These are phyloP conservation scores for Chaetomium fimeti DNA, from an alignment of 495 filamentous ascomycete species.

Conservation along the genomic window DNA sequence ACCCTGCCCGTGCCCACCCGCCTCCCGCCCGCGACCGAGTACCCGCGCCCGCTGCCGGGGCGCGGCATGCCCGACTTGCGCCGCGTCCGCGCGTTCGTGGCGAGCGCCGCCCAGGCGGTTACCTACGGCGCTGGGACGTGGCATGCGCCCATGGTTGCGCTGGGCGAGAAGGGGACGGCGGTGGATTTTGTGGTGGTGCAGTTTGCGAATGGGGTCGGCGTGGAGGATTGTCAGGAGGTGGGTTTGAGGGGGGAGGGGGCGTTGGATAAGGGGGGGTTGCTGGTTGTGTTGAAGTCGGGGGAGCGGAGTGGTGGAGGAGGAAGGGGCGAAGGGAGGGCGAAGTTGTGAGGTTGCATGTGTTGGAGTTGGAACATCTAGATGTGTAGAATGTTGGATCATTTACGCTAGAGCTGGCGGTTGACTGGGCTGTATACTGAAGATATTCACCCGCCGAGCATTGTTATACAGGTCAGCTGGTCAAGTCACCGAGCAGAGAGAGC, in stretches of 20 bases:
- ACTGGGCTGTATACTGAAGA: too few relatives aligned
- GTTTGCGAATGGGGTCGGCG: constrained; percentile 75
- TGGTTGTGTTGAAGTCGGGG: constrained; percentile 15
- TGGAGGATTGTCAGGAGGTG: constrained; percentile 91
- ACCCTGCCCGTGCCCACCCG: constrained; percentile 15
- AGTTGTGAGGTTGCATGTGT: background rate
- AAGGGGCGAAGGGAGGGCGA: background rate
- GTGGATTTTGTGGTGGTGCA: constrained; percentile 80
- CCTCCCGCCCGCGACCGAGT: background rate
- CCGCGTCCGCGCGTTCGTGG: constrained; percentile 73
- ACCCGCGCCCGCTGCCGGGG: constrained; percentile 40
- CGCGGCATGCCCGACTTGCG: constrained; percentile 71
- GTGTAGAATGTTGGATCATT: too few relatives aligned
- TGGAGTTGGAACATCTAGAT: background rate
- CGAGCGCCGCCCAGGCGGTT: constrained; percentile 76
- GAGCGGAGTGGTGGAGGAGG: background rate
- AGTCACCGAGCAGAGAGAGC: background rate
- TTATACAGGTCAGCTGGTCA: too few relatives aligned
- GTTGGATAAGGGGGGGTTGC: constrained; percentile 4
- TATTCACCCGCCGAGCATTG: too few relatives aligned
- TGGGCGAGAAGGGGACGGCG: constrained; percentile 66
- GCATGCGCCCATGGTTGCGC: constrained; percentile 95
- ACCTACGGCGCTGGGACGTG: constrained; percentile 91
- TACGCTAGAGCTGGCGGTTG: too few relatives aligned
- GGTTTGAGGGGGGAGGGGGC: constrained; percentile 46